A percentile compares a stretch with the other conserved stretches of the same genome.
phyloP scores from a whole-genome alignment of 768 basidiomycete genomes.

The Auriculariales sp. region DNA sequence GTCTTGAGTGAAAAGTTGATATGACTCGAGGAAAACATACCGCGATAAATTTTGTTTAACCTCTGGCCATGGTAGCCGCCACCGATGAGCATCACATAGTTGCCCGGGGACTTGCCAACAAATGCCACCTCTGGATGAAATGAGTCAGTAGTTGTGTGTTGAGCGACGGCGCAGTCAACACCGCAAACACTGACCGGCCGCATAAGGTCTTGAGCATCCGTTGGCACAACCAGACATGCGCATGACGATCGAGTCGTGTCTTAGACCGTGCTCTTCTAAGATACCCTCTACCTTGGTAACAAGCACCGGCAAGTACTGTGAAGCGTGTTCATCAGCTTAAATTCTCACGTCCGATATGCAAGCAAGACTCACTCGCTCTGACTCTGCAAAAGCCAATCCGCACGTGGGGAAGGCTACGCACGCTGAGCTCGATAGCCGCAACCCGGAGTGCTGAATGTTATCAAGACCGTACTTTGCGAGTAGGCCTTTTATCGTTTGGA shows the following conservation, averaged over 20 bases:
- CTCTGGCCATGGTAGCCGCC: conserved; percentile 92
- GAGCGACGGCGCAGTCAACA: too few species aligned
- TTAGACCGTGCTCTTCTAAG: conserved; percentile 82
- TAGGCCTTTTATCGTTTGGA: conserved; percentile 63
- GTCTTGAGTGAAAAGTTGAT: background rate
- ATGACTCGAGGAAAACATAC: conserved; percentile 18
- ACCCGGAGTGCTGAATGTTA: conserved; percentile 60
- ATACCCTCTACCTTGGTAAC: conserved; percentile 92
- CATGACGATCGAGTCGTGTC: conserved; percentile 95
- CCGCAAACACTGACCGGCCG: conserved; percentile 48
- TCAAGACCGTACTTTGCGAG: conserved; percentile 81
- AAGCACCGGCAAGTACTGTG: conserved; percentile 78
- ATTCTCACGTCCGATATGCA: background rate
- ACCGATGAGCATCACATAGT: conserved; percentile 89
- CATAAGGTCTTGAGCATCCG: conserved; percentile 84
- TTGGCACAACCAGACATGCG: conserved; percentile 97
- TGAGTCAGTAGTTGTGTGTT: background rate
- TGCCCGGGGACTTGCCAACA: conserved; percentile 87
- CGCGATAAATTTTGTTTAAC: conserved; percentile 90
- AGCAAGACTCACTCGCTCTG: conserved; percentile 38
- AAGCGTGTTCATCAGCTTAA: background rate
- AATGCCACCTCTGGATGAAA: conserved; percentile 69
- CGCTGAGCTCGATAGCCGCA: conserved; percentile 82
- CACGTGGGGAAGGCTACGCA: conserved; percentile 98
- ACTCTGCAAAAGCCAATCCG: conserved; percentile 71